These are phyloP conservation scores for Chaetomiaceae sp. DNA, from an alignment of 2,329 filamentous ascomycete genomes.

Conservation along the genomic window DNA sequence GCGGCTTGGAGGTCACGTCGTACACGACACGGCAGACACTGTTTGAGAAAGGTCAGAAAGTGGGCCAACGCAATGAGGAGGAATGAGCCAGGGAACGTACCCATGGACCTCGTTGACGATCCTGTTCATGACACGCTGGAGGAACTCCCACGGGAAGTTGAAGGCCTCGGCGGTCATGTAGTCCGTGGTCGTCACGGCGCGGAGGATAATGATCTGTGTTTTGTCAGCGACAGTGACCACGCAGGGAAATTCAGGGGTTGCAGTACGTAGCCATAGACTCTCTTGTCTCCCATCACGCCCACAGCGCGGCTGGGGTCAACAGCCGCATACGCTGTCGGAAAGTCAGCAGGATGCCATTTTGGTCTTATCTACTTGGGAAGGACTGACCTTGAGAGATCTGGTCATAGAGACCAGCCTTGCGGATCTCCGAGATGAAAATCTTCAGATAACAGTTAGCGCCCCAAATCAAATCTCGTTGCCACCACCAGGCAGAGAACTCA, in stretches of 20 bases:
- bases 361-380: background rate
- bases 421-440: constrained; percentile 75
- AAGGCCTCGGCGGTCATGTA: constrained; percentile 68
- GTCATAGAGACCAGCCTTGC: constrained; percentile 65
- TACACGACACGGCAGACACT: constrained; percentile 23
- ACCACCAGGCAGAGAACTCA: background rate
- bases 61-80: background rate
- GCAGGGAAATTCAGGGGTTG: constrained; percentile 13
- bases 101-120: constrained; percentile 25
- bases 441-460: constrained; percentile 2
- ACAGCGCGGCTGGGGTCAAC: constrained; percentile 41
- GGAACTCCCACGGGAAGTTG: constrained; percentile 24
- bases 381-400: constrained; percentile 39
- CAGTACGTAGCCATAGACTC: constrained; percentile 45
- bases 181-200: constrained; percentile 48
- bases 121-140: constrained; percentile 24
- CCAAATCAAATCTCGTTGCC: background rate
- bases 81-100: constrained; percentile 2
- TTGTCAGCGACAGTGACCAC: constrained; percentile 24
- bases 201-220: constrained; percentile 36
- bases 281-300: constrained; percentile 56
- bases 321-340: constrained; percentile 38
- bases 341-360: background rate
- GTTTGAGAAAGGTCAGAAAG: background rate
- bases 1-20: constrained; percentile 56